Percentiles rank a stretch among this genome's conserved stretches.
Evolutionary conservation across 78 protist genomes (phyloP).

Genomic region (Polysphondylium violaceum): DNA sequence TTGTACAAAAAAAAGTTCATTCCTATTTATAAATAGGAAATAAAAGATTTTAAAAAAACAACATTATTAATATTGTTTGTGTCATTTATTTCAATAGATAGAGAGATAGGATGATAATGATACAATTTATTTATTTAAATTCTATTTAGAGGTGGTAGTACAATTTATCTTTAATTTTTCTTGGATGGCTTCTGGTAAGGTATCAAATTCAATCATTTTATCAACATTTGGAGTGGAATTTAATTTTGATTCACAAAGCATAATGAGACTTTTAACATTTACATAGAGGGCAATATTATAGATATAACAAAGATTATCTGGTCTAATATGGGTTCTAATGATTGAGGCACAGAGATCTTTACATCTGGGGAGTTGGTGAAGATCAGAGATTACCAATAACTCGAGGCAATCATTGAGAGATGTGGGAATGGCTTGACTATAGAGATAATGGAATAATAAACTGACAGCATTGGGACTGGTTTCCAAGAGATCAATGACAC

Average conservation of each 20-base stretch:
- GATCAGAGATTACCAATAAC: constrained; percentile 17
- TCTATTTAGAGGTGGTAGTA: no score
- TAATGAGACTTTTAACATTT: constrained; percentile 1
- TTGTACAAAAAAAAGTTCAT: no score
- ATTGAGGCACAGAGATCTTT: constrained; percentile 36
- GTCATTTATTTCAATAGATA: no score
- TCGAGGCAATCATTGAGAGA: constrained; percentile 44
- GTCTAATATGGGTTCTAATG: constrained; percentile 19
- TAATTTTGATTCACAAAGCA: constrained; percentile 34
- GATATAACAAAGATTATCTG: neutral
- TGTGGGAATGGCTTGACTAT: constrained; percentile 19
- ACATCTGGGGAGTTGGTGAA: constrained; percentile 48
- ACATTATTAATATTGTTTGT: no score
- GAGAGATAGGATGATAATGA: no score
- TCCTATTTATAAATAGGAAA: no score
- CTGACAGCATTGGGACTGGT: neutral
- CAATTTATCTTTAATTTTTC: no score
- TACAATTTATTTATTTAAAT: no score
- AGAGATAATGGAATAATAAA: constrained; percentile 17
- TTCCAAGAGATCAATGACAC: constrained; percentile 33
- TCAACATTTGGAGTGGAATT: neutral
- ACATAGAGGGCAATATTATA: constrained; percentile 11
- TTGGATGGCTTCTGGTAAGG: constrained; percentile 10
- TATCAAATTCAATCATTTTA: neutral
- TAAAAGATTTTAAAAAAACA: no score